These are phyloP conservation scores for Zasmidium angulare DNA, from an alignment of 2,329 filamentous ascomycete species.

Conservation along the genomic window DNA sequence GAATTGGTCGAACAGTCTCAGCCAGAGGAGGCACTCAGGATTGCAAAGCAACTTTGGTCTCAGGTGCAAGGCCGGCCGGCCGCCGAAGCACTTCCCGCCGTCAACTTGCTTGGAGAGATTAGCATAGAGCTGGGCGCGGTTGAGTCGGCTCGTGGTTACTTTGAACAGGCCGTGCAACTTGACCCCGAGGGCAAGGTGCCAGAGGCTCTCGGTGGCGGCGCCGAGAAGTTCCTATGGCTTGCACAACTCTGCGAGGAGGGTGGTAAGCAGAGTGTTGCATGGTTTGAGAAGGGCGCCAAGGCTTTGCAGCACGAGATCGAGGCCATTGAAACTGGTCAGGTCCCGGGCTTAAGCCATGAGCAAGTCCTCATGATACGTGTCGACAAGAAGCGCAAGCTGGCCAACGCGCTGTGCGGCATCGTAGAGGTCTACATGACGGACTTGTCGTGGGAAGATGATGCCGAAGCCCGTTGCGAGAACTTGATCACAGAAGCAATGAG, in stretches of 20 bases:
- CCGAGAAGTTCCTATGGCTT: constrained; percentile 93
- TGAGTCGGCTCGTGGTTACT: constrained; percentile 70
- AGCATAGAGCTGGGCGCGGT: constrained; percentile 79
- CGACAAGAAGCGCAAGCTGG: constrained; percentile 78
- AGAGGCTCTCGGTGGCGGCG: constrained; percentile 73
- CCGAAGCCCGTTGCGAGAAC: constrained; percentile 81
- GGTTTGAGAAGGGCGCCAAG: constrained; percentile 67
- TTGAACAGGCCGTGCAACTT: constrained; percentile 69
- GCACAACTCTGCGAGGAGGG: constrained; percentile 77
- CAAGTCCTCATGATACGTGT: constrained; percentile 48
- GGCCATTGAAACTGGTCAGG: constrained; percentile 53
- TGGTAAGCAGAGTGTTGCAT: constrained; percentile 58
- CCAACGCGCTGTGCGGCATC: constrained; percentile 89
- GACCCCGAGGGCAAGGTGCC: constrained; percentile 73
- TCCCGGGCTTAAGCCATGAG: constrained; percentile 33
- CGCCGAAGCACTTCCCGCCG: constrained; percentile 57
- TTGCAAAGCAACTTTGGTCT: constrained; percentile 55
- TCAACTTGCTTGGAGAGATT: constrained; percentile 79
- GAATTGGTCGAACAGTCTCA: constrained; percentile 59
- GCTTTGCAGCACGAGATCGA: constrained; percentile 72
- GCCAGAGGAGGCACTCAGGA: constrained; percentile 56
- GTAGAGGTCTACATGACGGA: constrained; percentile 99
- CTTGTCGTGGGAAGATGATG: constrained; percentile 72
- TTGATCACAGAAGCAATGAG: constrained; percentile 88
- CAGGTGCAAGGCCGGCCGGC: constrained; percentile 41